Evolutionary conservation across 2,329 filamentous ascomycete species (phyloP), one percentile per base, ranked within the genome.

Genomic region (Arthrobotrys sphaeroides): DNA sequence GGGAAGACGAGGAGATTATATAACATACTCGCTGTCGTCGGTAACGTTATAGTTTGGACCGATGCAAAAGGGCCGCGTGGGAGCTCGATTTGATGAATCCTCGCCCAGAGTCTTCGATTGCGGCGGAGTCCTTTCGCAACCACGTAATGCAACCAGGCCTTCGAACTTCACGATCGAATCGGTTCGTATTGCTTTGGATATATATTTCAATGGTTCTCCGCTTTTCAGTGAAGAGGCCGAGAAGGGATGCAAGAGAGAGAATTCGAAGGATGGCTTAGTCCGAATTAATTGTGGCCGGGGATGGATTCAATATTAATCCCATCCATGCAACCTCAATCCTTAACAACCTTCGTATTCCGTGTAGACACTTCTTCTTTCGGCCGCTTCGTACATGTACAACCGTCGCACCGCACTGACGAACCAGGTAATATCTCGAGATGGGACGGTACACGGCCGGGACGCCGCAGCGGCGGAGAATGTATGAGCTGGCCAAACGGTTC

Each of bases 21-120:
- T 16, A 40, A 40, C 36, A 13, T 40, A 40, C 36, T 16, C n/a
- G 5, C 13, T n/a, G 13, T 13, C n/a, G 2, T 2, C 20, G 36
- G 16, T 53, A 53, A 53, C 47, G 47, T 53, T 53, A 53, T 53
- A 33, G 5, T 4, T n/a, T n/a, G n/a, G n/a, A n/a, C n/a, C n/a
- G n/a, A n/a, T n/a, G 36, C 18, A 5, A 36, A 2, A 20, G 26
- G 47, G n/a, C 28, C 26, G 26, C 47, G 26, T 49, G 43, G 42
- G 5, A 13, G 45, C 16, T 12, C 12, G 7, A 6, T 6, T 40
- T n/a, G 12, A 13, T 13, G 12, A 5, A n/a, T 20, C 36, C 10
- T 53, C 28, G 51, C 51, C 51, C 51, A 55, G 51, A 55, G n/a
- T 55, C 51, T 38, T 55, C 51, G 18, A 38, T 22, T 55, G 51